Evolutionary conservation across 2,329 filamentous ascomycete species (phyloP).

Genomic region (Calcarisporium arbuscula): DNA sequence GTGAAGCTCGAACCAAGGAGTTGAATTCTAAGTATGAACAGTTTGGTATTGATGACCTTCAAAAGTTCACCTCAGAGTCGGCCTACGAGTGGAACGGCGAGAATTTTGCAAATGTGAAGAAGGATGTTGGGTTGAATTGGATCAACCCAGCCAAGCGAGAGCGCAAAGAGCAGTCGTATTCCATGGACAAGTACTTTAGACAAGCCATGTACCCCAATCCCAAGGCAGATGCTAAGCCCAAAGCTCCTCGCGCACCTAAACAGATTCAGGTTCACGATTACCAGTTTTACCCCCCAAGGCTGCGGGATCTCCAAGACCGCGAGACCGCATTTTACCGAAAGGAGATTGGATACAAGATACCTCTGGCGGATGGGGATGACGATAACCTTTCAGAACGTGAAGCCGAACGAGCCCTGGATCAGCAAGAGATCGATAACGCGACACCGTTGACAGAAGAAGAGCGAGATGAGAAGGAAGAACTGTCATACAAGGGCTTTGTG

Average conservation of each 20-base stretch:
- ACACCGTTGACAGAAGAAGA: slow-evolving; percentile 84
- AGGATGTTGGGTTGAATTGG: slow-evolving; percentile 89
- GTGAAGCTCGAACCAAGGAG: slow-evolving; percentile 82
- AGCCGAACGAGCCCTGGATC: slow-evolving; percentile 79
- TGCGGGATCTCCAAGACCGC: slow-evolving; percentile 87
- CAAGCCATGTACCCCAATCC: slow-evolving; percentile 74
- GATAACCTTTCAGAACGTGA: slow-evolving; percentile 81
- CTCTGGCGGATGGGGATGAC: slow-evolving; percentile 80
- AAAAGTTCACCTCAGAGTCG: slow-evolving; percentile 96
- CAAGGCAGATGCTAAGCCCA: slow-evolving; percentile 85
- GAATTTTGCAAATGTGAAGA: slow-evolving; percentile 87
- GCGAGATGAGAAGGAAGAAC: slow-evolving; percentile 73
- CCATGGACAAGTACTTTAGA: slow-evolving; percentile 98
- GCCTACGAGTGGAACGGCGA: slow-evolving; percentile 99
- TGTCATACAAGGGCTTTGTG: slow-evolving; percentile 80
- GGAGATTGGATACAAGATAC: slow-evolving; percentile 92
- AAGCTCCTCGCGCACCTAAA: slow-evolving; percentile 91
- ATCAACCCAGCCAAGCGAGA: slow-evolving; percentile 98
- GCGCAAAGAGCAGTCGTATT: slow-evolving; percentile 95
- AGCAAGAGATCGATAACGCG: slow-evolving; percentile 89
- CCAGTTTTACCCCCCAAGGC: slow-evolving; percentile 84
- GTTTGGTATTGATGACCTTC: slow-evolving; percentile 90
- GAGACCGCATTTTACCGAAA: slow-evolving; percentile 96
- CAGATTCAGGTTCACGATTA: slow-evolving; percentile 91
- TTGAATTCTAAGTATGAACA: slow-evolving; percentile 95